Evolutionary conservation across 2,329 filamentous ascomycete species (phyloP).

Genomic region (Coniella lustricola): DNA sequence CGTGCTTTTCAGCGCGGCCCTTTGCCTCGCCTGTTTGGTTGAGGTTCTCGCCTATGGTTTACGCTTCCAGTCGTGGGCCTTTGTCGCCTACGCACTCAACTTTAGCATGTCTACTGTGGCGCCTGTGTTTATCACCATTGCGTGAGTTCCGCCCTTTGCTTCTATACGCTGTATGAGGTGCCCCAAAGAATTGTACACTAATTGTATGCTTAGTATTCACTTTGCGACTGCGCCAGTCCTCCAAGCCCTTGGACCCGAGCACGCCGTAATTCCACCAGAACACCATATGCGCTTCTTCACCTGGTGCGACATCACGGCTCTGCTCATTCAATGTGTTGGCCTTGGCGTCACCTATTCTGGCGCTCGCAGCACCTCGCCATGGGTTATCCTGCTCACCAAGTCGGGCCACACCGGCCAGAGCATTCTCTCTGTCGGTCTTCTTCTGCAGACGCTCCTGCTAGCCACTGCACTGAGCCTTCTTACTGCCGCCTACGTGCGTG

Average conservation of each 20-base stretch:
- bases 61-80: slow-evolving; percentile 9
- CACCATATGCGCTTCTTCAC: slow-evolving; percentile 22
- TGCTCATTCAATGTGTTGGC: slow-evolving; percentile 23
- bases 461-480: slow-evolving; percentile 21
- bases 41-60: slow-evolving; percentile 9
- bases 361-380: slow-evolving; percentile 15
- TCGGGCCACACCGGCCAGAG: slow-evolving; percentile 7
- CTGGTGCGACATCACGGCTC: slow-evolving; percentile 21
- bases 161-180: too few relatives aligned
- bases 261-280: slow-evolving; percentile 22
- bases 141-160: slow-evolving; percentile 14
- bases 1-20: slow-evolving; percentile 7
- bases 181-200: too few relatives aligned
- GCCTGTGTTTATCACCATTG: slow-evolving; percentile 23
- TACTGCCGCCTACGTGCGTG: slow-evolving; percentile 19
- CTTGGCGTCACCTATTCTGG: slow-evolving; percentile 23
- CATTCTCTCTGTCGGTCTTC: slow-evolving; percentile 22
- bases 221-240: slow-evolving; percentile 22
- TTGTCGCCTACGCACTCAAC: slow-evolving; percentile 5
- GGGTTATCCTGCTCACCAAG: slow-evolving; percentile 5
- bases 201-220: slow-evolving; percentile 22
- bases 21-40: slow-evolving; percentile 10
- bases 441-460: slow-evolving; percentile 22
- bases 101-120: slow-evolving; percentile 20
- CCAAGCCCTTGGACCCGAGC: slow-evolving; percentile 22